Conservation (phyloP, 495 filamentous ascomycete genomes). For the Choiromyces venosus region DNA sequence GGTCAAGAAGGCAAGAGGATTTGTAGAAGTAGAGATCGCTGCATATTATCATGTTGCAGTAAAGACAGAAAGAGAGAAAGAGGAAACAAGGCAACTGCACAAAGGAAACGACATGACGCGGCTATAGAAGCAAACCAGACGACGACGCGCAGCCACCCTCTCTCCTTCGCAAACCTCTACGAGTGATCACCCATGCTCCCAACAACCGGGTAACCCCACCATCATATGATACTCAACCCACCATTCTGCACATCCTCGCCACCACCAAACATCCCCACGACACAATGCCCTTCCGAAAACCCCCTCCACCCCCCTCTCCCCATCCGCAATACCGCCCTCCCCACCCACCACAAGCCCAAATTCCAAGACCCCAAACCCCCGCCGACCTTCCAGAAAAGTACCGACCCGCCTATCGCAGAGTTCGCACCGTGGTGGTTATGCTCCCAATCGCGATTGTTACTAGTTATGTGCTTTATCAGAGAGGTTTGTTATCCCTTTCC, state of each 20-base stretch:
- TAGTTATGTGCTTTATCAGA: conserved; percentile 42
- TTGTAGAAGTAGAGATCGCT: too few relatives aligned
- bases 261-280: not conserved
- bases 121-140: too few relatives aligned
- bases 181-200: not conserved
- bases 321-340: not conserved
- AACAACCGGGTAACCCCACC: not conserved
- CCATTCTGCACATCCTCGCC: not conserved
- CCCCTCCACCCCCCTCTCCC: not conserved
- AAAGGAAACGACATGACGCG: too few relatives aligned
- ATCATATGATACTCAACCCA: not conserved
- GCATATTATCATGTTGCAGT: too few relatives aligned
- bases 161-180: not conserved
- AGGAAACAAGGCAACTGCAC: too few relatives aligned
- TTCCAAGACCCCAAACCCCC: conserved; percentile 46
- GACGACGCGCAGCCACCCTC: too few relatives aligned
- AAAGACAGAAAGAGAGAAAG: too few relatives aligned
- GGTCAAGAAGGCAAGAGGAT: too few relatives aligned
- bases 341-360: not conserved
- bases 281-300: not conserved
- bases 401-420: conserved; percentile 36
- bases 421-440: conserved; percentile 42
- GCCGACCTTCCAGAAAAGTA: conserved; percentile 43
- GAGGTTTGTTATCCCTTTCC: conserved; percentile 25
- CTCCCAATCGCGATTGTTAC: conserved; percentile 45